Conservation (phyloP, 805 yeast species). For the Candida pini region DNA sequence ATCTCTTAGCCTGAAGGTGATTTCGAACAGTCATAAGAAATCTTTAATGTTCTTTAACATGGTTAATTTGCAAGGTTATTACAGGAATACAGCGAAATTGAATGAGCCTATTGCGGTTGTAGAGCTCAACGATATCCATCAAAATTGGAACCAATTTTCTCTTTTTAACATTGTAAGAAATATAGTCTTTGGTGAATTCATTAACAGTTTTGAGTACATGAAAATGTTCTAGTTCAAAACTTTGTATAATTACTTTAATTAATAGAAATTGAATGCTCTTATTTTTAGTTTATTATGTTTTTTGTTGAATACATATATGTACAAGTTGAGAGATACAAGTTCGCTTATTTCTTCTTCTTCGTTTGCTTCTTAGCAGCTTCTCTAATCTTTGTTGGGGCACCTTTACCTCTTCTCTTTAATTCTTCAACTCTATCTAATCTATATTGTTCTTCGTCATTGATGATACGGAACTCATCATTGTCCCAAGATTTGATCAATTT, state of each 20-base stretch:
- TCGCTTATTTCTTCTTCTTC: constrained; percentile 32
- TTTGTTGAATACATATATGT: neutral
- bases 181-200: constrained; percentile 25
- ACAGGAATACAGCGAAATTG: constrained; percentile 2
- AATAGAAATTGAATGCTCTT: neutral
- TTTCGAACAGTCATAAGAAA: constrained; percentile 23
- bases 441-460: constrained; percentile 65
- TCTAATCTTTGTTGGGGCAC: constrained; percentile 76
- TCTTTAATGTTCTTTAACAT: constrained; percentile 26
- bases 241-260: neutral
- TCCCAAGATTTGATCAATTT: constrained; percentile 21
- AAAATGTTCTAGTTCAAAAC: constrained; percentile 22
- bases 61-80: constrained; percentile 16
- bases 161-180: constrained; percentile 14
- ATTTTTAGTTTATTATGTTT: neutral
- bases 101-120: constrained; percentile 2
- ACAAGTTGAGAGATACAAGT: too few species aligned
- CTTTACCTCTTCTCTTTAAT: constrained; percentile 82
- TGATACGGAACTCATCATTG: constrained; percentile 34
- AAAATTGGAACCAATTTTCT: constrained; percentile 24
- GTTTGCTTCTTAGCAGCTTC: constrained; percentile 32
- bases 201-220: constrained; percentile 26
- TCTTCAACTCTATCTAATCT: constrained; percentile 58
- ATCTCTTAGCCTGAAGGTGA: constrained; percentile 23
- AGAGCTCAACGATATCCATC: constrained; percentile 9